phyloP scores from a whole-genome alignment of 805 yeast genomes.

The Candida silvatica region DNA sequence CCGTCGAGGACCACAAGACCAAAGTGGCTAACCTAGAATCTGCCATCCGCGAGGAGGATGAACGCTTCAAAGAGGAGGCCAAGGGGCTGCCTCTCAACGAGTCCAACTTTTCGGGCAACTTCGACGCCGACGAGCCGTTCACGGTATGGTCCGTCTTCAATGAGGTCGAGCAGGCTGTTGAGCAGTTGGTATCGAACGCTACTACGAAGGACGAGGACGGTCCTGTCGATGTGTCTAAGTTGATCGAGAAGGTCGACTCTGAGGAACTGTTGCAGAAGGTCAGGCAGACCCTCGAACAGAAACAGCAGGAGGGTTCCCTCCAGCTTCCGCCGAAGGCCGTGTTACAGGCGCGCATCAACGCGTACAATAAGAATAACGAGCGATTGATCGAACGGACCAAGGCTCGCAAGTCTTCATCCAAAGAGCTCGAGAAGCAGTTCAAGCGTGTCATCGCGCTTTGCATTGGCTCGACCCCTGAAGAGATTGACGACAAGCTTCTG shows the following conservation, averaged over 20 bases:
- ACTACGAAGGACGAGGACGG: neutral
- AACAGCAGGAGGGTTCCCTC: constrained; percentile 5
- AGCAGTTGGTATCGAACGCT: constrained; percentile 10
- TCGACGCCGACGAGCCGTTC: constrained; percentile 91
- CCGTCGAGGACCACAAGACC: constrained; percentile 41
- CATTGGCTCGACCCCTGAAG: constrained; percentile 75
- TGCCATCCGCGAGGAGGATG: constrained; percentile 57
- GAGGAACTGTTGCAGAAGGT: constrained; percentile 6
- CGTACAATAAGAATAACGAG: constrained; percentile 65
- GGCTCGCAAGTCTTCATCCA: constrained; percentile 43
- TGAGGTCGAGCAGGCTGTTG: constrained; percentile 35
- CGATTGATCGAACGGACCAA: constrained; percentile 44
- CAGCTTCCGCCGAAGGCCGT: constrained; percentile 41
- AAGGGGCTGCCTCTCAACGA: constrained; percentile 23
- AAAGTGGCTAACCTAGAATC: constrained; percentile 50
- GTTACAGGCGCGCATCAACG: constrained; percentile 69
- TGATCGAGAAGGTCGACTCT: constrained; percentile 8
- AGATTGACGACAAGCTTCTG: constrained; percentile 51
- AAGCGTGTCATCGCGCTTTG: constrained; percentile 84
- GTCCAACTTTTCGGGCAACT: constrained; percentile 42
- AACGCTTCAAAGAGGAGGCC: constrained; percentile 36
- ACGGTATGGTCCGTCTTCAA: constrained; percentile 53
- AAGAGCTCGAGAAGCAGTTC: constrained; percentile 64
- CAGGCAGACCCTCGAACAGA: constrained; percentile 3
- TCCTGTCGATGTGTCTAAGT: constrained; percentile 2